phyloP scores from a whole-genome alignment of 805 yeast genomes.

The Saccharomycopsis guyanensis region DNA sequence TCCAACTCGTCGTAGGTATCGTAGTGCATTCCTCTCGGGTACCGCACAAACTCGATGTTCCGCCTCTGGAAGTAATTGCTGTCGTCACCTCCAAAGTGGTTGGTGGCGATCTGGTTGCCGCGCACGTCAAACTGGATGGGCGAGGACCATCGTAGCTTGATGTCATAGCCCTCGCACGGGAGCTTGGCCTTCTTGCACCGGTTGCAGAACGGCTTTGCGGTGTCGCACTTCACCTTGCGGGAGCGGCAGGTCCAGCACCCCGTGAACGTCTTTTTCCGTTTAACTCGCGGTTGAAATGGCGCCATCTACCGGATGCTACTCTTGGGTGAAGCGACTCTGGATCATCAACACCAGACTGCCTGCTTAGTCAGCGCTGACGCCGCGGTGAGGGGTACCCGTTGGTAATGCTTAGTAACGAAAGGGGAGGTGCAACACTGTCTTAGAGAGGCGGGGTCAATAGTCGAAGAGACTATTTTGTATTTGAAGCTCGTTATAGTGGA shows the following conservation, averaged over 20 bases:
- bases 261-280: conserved; percentile 63
- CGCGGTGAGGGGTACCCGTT: too few species aligned
- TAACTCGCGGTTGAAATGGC: conserved; percentile 15
- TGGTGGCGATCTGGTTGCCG: conserved; percentile 33
- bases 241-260: conserved; percentile 87
- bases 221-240: conserved; percentile 75
- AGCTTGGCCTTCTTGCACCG: conserved; percentile 62
- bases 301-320: too few species aligned
- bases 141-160: conserved; percentile 67
- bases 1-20: conserved; percentile 81
- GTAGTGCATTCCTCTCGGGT: conserved; percentile 52
- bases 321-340: too few species aligned
- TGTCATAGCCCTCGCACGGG: conserved; percentile 75
- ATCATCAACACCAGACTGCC: too few species aligned
- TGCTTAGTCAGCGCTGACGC: too few species aligned
- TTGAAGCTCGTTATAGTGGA: too few species aligned
- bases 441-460: too few species aligned
- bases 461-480: too few species aligned
- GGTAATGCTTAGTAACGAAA: too few species aligned
- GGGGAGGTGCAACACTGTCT: too few species aligned
- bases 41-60: conserved; percentile 64
- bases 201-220: conserved; percentile 60
- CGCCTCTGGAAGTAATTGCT: conserved; percentile 52
- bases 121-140: conserved; percentile 45
- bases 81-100: conserved; percentile 20